phyloP scores from a whole-genome alignment of 345 rosid species.

The Diplotaxis tenuifolia region DNA sequence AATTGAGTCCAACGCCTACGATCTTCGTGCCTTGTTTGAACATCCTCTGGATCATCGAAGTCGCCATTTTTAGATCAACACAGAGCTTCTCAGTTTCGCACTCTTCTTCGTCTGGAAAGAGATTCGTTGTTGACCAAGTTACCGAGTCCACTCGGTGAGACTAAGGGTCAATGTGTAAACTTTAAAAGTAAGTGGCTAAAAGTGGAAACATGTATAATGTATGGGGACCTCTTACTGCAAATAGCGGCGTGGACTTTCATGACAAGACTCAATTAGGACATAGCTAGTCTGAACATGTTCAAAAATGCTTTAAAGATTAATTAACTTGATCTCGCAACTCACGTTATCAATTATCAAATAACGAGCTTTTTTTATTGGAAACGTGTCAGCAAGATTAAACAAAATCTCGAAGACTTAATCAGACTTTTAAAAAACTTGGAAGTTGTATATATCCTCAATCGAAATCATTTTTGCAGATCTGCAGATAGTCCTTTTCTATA shows the following conservation, averaged over 20 bases:
- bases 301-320: background rate
- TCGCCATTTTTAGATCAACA: conserved; percentile 35
- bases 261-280: background rate
- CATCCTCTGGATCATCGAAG: conserved; percentile 49
- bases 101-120: conserved; percentile 12
- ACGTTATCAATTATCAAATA: background rate
- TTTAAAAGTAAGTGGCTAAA: background rate
- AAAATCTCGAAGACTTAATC: background rate
- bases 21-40: conserved; percentile 77
- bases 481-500: no score
- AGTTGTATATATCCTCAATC: background rate
- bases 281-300: background rate
- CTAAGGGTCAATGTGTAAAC: background rate
- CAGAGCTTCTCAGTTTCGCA: background rate
- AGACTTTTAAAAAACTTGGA: no score
- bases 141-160: conserved; percentile 14
- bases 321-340: background rate
- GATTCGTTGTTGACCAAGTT: conserved; percentile 19
- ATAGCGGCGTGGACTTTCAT: background rate
- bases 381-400: background rate
- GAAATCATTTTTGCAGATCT: background rate
- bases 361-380: background rate
- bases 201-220: background rate
- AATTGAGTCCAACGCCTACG: conserved; percentile 95
- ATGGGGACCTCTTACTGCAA: background rate